Conservation (phyloP, 2,329 filamentous ascomycete genomes). For the Chaetothyriales sp. region DNA sequence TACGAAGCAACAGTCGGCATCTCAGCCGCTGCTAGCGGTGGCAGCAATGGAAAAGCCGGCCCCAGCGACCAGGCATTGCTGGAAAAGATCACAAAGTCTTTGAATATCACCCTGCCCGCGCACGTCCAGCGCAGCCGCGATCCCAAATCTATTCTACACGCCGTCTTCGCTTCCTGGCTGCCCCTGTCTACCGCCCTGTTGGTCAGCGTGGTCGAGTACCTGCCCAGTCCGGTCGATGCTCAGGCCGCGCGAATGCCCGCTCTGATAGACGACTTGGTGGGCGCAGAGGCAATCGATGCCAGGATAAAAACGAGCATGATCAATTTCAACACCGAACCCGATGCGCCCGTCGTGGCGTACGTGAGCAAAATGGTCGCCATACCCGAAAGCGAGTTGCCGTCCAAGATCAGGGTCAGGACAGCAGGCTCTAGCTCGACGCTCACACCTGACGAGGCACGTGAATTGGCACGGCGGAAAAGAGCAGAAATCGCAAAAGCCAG, state of each 20-base stretch:
- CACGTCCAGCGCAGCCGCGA: slow-evolving; percentile 76
- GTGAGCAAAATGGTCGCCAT: slow-evolving; percentile 98
- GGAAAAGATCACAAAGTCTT: slow-evolving; percentile 89
- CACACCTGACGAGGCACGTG: slow-evolving; percentile 78
- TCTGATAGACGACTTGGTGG: slow-evolving; percentile 67
- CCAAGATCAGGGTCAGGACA: slow-evolving; percentile 55
- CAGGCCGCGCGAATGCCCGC: slow-evolving; percentile 69
- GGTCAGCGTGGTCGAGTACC: slow-evolving; percentile 83
- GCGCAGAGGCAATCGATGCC: slow-evolving; percentile 54
- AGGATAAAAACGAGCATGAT: slow-evolving; percentile 67
- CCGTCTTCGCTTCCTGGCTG: slow-evolving; percentile 79
- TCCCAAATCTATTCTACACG: slow-evolving; percentile 66
- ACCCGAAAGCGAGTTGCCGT: slow-evolving; percentile 77
- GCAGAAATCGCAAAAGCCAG: slow-evolving; percentile 75
- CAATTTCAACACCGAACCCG: slow-evolving; percentile 55
- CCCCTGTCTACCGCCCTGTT: slow-evolving; percentile 83
- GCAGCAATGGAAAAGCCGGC: slow-evolving; percentile 48
- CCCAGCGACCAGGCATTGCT: slow-evolving; percentile 70
- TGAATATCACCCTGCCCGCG: slow-evolving; percentile 70
- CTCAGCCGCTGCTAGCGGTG: background rate
- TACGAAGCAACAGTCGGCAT: slow-evolving; percentile 74
- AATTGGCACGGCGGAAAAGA: slow-evolving; percentile 74
- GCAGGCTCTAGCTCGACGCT: slow-evolving; percentile 44
- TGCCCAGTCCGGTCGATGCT: slow-evolving; percentile 69
- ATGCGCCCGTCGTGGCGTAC: slow-evolving; percentile 77